phyloP scores from a whole-genome alignment of 768 basidiomycete species.

The Wakefieldia striispora region DNA sequence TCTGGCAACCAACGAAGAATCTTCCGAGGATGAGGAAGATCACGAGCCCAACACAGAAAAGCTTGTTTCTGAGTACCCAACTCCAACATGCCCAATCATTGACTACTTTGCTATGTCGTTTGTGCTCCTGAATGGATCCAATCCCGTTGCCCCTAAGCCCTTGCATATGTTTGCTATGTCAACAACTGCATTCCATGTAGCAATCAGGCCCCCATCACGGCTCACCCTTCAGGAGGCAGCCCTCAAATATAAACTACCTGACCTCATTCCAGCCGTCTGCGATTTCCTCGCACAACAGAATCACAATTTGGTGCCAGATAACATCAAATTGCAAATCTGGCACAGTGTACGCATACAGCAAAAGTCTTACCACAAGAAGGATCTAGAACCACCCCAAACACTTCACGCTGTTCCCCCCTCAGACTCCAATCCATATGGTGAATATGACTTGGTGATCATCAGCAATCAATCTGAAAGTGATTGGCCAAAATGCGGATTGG shows the following conservation, averaged over 20 bases:
- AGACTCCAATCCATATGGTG: slow-evolving; percentile 5
- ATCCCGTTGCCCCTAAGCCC: slow-evolving; percentile 11
- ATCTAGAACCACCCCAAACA: slow-evolving; percentile 11
- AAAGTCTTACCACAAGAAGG: slow-evolving; percentile 20
- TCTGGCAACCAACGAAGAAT: not conserved
- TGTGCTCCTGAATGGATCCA: slow-evolving; percentile 3
- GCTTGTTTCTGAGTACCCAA: not conserved
- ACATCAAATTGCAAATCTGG: slow-evolving; percentile 28
- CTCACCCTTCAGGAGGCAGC: slow-evolving; percentile 1
- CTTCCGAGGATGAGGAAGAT: not conserved
- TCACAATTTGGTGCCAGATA: not conserved
- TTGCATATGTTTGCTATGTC: not conserved
- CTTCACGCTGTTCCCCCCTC: slow-evolving; percentile 3
- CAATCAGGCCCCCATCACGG: not conserved
- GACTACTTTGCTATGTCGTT: slow-evolving; percentile 2
- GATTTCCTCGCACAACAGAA: not conserved
- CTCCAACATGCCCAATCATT: not conserved
- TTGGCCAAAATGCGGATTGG: slow-evolving; percentile 17
- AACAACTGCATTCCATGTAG: slow-evolving; percentile 5
- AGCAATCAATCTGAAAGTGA: slow-evolving; percentile 1
- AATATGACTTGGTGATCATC: slow-evolving; percentile 14
- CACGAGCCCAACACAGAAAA: not conserved
- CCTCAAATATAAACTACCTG: not conserved
- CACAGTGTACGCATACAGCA: slow-evolving; percentile 22
- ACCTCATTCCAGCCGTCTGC: not conserved